Percentiles rank a stretch among this genome's conserved stretches.
phyloP scores from a whole-genome alignment of 176 grass and related monocot species.

The Saccharum officinarum region DNA sequence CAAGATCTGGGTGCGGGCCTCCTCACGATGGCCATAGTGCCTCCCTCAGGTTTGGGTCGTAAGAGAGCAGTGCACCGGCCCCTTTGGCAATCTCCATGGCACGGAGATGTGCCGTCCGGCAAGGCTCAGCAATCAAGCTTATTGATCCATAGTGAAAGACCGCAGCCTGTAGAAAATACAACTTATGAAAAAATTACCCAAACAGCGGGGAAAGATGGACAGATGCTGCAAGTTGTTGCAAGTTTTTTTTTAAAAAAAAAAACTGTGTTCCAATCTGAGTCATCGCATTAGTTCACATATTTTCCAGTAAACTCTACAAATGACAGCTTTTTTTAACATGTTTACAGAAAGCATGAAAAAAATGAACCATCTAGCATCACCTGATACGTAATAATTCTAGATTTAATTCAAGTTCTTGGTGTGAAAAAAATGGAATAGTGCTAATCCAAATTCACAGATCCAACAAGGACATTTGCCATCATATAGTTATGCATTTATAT shows the following conservation, averaged over 20 bases:
- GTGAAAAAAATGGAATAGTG: not conserved
- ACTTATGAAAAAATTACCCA: not conserved
- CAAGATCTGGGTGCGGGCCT: slow-evolving; percentile 80
- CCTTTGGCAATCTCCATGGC: slow-evolving; percentile 85
- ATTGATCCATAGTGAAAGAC: slow-evolving; percentile 96
- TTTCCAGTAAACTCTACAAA: not conserved
- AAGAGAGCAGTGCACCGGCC: slow-evolving; percentile 84
- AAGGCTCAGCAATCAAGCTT: slow-evolving; percentile 91
- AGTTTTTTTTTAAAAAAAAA: not conserved
- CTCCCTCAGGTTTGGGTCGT: slow-evolving; percentile 85
- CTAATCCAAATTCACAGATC: not conserved
- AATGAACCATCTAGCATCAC: not conserved
- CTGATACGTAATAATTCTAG: not conserved
- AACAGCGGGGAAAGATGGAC: not conserved
- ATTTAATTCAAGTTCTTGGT: not conserved
- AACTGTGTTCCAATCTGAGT: not conserved
- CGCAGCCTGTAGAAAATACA: slow-evolving; percentile 50
- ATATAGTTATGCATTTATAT: not conserved
- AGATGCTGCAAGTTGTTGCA: not conserved
- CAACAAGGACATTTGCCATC: not conserved
- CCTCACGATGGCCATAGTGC: slow-evolving; percentile 83
- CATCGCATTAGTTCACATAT: not conserved
- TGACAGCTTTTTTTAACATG: not conserved
- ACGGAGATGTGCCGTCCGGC: slow-evolving; percentile 71
- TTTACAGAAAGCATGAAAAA: slow-evolving; percentile 1